phyloP scores from a whole-genome alignment of 2,329 filamentous ascomycete genomes.

The Hypoxylon sp. region DNA sequence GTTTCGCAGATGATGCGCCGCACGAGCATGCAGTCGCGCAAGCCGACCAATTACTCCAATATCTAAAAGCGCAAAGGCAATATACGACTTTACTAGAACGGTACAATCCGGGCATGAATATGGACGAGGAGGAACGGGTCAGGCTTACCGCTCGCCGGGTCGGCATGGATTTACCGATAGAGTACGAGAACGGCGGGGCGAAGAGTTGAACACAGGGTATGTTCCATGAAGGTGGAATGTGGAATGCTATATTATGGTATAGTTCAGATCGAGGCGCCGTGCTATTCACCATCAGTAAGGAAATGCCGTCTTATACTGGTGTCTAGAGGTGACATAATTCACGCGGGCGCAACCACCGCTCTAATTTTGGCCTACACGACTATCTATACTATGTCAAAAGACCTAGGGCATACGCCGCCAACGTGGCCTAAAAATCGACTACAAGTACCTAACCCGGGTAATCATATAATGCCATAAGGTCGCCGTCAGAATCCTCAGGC shows the following conservation, averaged over 20 bases:
- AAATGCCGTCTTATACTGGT: too few species aligned
- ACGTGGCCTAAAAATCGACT: too few species aligned
- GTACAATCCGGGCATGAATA: slow-evolving; percentile 92
- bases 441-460: too few species aligned
- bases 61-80: slow-evolving; percentile 83
- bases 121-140: slow-evolving; percentile 86
- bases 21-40: slow-evolving; percentile 52
- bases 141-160: slow-evolving; percentile 85
- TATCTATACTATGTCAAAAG: too few species aligned
- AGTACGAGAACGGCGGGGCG: slow-evolving; percentile 52
- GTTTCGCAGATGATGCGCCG: slow-evolving; percentile 58
- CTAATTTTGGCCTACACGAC: too few species aligned
- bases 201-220: slow-evolving; percentile 10
- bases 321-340: too few species aligned
- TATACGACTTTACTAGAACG: slow-evolving; percentile 85
- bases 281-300: too few species aligned
- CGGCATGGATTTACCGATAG: slow-evolving; percentile 85
- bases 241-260: neutral
- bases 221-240: neutral
- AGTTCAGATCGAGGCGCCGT: too few species aligned
- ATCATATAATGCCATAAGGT: too few species aligned
- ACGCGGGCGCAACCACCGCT: too few species aligned
- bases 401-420: too few species aligned
- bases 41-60: slow-evolving; percentile 81
- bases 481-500: too few species aligned